phyloP scores from a whole-genome alignment of 108 stramenopile genomes.

The Nannochloropsis gaditana region DNA sequence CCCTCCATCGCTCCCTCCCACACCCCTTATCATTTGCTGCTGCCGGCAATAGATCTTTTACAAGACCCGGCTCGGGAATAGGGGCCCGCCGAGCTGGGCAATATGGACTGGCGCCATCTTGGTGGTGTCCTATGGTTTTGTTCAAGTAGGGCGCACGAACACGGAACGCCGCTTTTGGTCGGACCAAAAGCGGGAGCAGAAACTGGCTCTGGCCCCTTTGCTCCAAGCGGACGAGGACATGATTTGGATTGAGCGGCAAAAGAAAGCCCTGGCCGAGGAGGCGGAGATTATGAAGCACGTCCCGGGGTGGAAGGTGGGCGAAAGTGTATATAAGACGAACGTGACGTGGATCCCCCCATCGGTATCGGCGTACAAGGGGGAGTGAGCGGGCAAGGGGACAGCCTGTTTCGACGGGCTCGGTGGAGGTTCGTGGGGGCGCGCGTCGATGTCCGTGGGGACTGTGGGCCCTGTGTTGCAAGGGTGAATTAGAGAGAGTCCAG shows the following conservation, averaged over 20 bases:
- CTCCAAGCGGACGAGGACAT: constrained; percentile 7
- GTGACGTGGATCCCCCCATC: constrained; percentile 3
- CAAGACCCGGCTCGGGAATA: not conserved
- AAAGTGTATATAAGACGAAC: constrained; percentile 3
- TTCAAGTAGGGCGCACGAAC: constrained; percentile 5
- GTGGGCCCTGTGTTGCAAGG: no score
- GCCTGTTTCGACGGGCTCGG: no score
- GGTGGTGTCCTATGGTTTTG: not conserved
- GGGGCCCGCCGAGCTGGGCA: constrained; percentile 9
- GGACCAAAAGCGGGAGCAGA: not conserved
- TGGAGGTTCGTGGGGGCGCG: no score
- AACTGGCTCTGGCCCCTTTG: not conserved
- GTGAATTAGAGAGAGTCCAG: no score
- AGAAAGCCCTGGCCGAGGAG: not conserved
- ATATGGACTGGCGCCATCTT: constrained; percentile 18
- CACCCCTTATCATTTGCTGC: no score
- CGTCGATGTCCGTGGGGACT: no score
- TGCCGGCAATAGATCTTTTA: not conserved
- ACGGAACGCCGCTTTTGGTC: constrained; percentile 16
- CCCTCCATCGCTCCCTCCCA: no score
- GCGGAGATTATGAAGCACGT: constrained; percentile 20
- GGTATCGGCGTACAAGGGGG: not conserved
- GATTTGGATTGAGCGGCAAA: not conserved
- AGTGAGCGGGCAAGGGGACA: no score
- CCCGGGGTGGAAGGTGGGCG: not conserved